A percentile compares a stretch with the other conserved stretches of the same genome.
phyloP scores from a whole-genome alignment of 2,329 filamentous ascomycete species.

The Alternaria hordeiaustralica region DNA sequence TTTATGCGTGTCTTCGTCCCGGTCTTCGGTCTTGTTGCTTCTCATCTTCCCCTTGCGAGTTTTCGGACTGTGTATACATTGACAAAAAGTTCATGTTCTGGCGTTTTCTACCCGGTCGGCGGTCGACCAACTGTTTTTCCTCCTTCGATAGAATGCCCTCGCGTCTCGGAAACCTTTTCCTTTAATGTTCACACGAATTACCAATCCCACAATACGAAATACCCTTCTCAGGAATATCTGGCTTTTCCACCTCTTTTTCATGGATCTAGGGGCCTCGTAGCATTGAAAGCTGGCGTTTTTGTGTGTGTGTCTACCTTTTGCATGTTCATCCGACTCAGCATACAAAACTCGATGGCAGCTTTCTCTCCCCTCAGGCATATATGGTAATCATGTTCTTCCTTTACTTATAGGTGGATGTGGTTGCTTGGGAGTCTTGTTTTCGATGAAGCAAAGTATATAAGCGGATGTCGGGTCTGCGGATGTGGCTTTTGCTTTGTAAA shows the following conservation, averaged over 20 bases:
- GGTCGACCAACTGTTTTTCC: slow-evolving; percentile 23
- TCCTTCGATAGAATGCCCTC: slow-evolving; percentile 26
- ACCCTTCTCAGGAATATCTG: slow-evolving; percentile 28
- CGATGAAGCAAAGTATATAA: slow-evolving; percentile 21
- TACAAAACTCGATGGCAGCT: slow-evolving; percentile 7
- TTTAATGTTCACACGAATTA: slow-evolving; percentile 36
- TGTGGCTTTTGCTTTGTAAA: slow-evolving; percentile 25
- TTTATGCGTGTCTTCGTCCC: background rate
- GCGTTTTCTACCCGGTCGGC: slow-evolving; percentile 39
- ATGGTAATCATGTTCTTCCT: slow-evolving; percentile 31
- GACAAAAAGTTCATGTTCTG: slow-evolving; percentile 40
- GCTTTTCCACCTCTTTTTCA: slow-evolving; percentile 17
- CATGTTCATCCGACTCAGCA: slow-evolving; percentile 25
- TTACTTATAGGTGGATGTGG: slow-evolving; percentile 10
- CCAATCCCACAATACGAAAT: slow-evolving; percentile 28
- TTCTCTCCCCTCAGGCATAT: slow-evolving; percentile 35
- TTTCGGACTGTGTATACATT: slow-evolving; percentile 29
- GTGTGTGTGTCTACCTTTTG: slow-evolving; percentile 29
- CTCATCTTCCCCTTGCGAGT: slow-evolving; percentile 23
- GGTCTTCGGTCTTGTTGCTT: slow-evolving; percentile 27
- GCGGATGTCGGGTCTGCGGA: slow-evolving; percentile 2
- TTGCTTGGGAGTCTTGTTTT: background rate
- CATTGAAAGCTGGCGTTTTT: slow-evolving; percentile 40
- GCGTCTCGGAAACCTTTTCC: slow-evolving; percentile 5
- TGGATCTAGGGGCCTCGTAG: slow-evolving; percentile 25